Percentiles rank a stretch among this genome's conserved stretches.
Conservation (phyloP, 2,329 filamentous ascomycete genomes). For the Pseudogymnoascus sp. region DNA sequence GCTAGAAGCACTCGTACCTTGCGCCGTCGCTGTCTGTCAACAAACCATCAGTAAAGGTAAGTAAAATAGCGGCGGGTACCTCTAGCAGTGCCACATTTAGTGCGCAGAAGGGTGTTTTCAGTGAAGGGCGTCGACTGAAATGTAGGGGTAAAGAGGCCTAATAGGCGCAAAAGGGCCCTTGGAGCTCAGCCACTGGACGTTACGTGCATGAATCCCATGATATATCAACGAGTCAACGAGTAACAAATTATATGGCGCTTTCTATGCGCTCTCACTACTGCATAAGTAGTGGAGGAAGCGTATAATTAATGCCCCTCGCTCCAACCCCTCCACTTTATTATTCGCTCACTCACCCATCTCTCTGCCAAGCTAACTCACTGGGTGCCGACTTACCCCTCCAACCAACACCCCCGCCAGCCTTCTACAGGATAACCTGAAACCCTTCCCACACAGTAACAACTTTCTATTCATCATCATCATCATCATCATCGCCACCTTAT, state of each 20-base stretch:
- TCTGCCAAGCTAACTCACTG: conserved; percentile 6
- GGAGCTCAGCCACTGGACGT: neutral
- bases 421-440: conserved; percentile 5
- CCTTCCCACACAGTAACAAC: conserved; percentile 1
- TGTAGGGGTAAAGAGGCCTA: neutral
- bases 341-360: neutral
- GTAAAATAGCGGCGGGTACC: neutral
- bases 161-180: neutral
- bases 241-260: conserved; percentile 8
- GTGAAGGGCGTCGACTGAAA: neutral
- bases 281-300: neutral
- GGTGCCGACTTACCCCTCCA: conserved; percentile 3
- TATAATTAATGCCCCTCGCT: conserved; percentile 6
- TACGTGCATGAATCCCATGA: conserved; percentile 10
- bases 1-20: conserved; percentile 1
- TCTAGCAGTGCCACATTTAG: conserved; percentile 1
- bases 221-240: neutral
- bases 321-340: conserved; percentile 10
- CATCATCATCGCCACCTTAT: neutral
- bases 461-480: neutral
- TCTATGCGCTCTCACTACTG: neutral
- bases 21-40: neutral
- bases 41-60: neutral
- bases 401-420: conserved; percentile 5
- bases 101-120: neutral